Base-by-base conservation (phyloP, 768 basidiomycete genomes). In the Rubroboletus pulcherrimus region DNA sequence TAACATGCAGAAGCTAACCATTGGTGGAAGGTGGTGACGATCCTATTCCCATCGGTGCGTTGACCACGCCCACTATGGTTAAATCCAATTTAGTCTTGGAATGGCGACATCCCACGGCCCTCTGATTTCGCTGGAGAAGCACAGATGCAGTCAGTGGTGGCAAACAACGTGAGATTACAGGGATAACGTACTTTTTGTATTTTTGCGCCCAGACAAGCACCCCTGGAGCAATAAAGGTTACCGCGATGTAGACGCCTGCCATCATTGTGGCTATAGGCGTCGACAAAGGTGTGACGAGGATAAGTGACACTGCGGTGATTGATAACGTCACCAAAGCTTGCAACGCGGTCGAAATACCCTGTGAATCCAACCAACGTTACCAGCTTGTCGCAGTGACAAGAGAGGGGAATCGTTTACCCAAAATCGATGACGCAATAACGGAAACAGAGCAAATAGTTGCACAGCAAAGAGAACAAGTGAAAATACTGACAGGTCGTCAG, bases 51-150 rank as follows among this genome's bases (percentile, higher is more conserved):
- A 61, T 66, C 63, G 53, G 58, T 63, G 55, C 49, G 54, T 51
- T 54, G 54, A 48, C 64, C 70, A 70, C 66, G 66, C 63, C 49
- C 39, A 48, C n/a, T 54, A 55, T 38, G 47, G 55, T 55, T 59
- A 67, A 56, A 56, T 61, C 65, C 71, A 81, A 66, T 83, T 82
- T 44, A 86, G 74, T 71, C 82, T 83, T 35, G 91, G 91, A 61
- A 86, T 80, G 30, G 91, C 91, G 29, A 89, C 88, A 69, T 94
- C 92, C 92, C 92, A 94, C 58, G 91, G 88, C 9, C 92, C 92
- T 57, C 89, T 82, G 69, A 94, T 87, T 73, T 92, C 90, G 70
- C 91, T 93, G 66, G n/a, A 51, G 62, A 54, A 49, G 21, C n/a
- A 53, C 48, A 42, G 50, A 54, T 39, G 56, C 59, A 21, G 21